Base-by-base conservation (phyloP, 169 alveolate species). In the Eimeria sp. region DNA sequence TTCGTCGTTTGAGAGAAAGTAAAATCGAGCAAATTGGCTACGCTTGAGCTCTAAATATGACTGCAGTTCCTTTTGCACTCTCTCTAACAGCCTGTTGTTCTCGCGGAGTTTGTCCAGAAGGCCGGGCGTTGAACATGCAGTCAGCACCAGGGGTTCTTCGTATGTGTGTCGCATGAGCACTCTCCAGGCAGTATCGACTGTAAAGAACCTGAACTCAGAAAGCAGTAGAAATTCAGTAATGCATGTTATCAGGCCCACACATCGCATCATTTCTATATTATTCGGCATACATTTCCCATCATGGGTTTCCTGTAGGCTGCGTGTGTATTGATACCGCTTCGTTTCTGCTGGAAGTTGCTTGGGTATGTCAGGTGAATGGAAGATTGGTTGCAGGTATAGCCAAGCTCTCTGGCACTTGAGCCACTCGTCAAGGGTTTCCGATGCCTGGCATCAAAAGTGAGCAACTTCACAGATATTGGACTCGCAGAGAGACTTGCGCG, bases 21-120 rank as follows among this genome's bases (percentile, higher is more conserved):
- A 99, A 97, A 99, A 99, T 83, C 99, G 98, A 60, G 99, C 99
- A 97, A 99, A 99, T 95, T 99, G 99, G 96, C 98, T 98, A 96
- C 99, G 98, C 96, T 99, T 99, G 64, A 99, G 98, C 95, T 98
- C 99, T 56, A 99, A 98, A 96, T 99, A 99, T 95, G 99, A 99
- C 96, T 98, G 98, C 90, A 99, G 96, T 25, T 98, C 98, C 96
- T 98, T 98, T 91, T 98, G 98, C 72, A 99, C 99, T 78, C 97
- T 97, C 89, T 99, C 99, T 56, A 99, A 97, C 71, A 98, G 98
- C 95, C 97, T 97, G 97, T 98, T 98, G 83, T 97, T 97, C 66
- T 98, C 98, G 43, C 97, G 97, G 82, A 98, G 98, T 95, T 97
- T 96, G 82, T 97, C 95, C 94, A 97, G 91, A 90, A 97, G 98